Conservation (phyloP, 2,329 filamentous ascomycete species). For the Davidsoniella virescens region DNA sequence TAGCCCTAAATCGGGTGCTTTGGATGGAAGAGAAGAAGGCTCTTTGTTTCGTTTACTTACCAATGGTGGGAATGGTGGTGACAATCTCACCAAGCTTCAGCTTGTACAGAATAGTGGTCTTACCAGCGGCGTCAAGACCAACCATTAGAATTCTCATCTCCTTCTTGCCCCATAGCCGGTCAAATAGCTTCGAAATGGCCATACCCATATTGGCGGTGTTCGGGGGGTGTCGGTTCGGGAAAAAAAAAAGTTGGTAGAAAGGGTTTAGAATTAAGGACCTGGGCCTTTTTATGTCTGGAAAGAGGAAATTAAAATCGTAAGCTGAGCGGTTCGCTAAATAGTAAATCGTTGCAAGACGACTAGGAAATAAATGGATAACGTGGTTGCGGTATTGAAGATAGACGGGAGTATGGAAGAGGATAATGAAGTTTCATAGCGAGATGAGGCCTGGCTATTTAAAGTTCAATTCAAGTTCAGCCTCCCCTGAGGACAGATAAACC, state of each 20-base stretch:
- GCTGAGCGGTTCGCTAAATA: background rate
- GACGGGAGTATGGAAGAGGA: background rate
- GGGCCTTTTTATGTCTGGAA: slow-evolving; percentile 8
- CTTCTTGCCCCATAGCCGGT: slow-evolving; percentile 97
- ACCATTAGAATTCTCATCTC: slow-evolving; percentile 99
- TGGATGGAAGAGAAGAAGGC: background rate
- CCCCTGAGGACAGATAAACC: slow-evolving; percentile 13
- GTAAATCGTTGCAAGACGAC: background rate
- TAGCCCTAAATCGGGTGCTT: background rate
- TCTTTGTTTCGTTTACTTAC: slow-evolving; percentile 32
- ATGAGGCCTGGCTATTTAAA: slow-evolving; percentile 11
- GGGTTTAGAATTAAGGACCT: slow-evolving; percentile 8
- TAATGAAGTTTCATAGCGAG: background rate
- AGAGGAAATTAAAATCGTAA: slow-evolving; percentile 2
- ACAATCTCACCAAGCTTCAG: slow-evolving; percentile 98
- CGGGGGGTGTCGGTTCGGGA: slow-evolving; percentile 16
- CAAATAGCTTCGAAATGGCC: slow-evolving; percentile 90
- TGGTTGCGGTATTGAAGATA: slow-evolving; percentile 1
- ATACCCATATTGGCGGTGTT: slow-evolving; percentile 60
- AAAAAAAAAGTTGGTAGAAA: slow-evolving; percentile 9
- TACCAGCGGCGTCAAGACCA: slow-evolving; percentile 96
- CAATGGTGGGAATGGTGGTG: slow-evolving; percentile 97
- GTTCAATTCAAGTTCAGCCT: slow-evolving; percentile 9
- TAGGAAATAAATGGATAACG: background rate
- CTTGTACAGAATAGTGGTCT: slow-evolving; percentile 99